phyloP scores from a whole-genome alignment of 352 stramenopile genomes.

The Plasmopara muralis region DNA sequence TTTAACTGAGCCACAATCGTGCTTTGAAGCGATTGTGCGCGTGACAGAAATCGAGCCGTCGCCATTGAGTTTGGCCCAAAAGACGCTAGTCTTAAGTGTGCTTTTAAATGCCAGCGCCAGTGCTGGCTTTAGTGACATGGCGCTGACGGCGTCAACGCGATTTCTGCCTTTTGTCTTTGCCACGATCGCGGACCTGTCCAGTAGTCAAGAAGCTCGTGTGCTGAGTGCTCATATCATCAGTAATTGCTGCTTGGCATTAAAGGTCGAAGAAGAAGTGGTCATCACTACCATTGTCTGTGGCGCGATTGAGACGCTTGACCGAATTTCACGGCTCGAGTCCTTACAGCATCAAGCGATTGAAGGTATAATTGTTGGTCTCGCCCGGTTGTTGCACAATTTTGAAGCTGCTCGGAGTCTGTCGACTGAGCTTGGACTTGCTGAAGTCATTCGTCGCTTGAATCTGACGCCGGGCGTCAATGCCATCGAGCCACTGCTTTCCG shows the following conservation, averaged over 20 bases:
- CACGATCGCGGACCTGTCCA: constrained; percentile 33
- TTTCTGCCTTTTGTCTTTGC: constrained; percentile 70
- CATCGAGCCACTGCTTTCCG: constrained; percentile 51
- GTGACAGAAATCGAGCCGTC: constrained; percentile 28
- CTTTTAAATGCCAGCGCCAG: constrained; percentile 65
- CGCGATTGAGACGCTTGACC: constrained; percentile 58
- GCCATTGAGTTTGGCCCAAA: constrained; percentile 33
- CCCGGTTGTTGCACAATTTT: constrained; percentile 57
- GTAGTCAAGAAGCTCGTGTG: constrained; percentile 36
- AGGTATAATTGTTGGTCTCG: constrained; percentile 55
- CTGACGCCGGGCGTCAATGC: constrained; percentile 26
- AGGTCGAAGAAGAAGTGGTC: constrained; percentile 60
- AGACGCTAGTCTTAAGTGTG: constrained; percentile 49
- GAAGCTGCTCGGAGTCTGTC: constrained; percentile 49
- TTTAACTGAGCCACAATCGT: constrained; percentile 31
- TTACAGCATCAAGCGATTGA: constrained; percentile 46
- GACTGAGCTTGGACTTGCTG: constrained; percentile 52
- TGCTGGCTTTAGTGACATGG: constrained; percentile 39
- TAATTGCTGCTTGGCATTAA: constrained; percentile 65
- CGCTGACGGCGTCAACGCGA: constrained; percentile 33
- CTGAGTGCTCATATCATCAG: constrained; percentile 55
- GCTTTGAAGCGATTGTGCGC: constrained; percentile 44
- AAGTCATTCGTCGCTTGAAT: constrained; percentile 56
- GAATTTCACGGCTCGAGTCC: constrained; percentile 36
- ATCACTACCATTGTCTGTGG: constrained; percentile 68